Percentiles rank a stretch among this genome's conserved stretches.
Evolutionary conservation across 2,329 filamentous ascomycete species (phyloP).

Genomic region (Talaromyces sp.): DNA sequence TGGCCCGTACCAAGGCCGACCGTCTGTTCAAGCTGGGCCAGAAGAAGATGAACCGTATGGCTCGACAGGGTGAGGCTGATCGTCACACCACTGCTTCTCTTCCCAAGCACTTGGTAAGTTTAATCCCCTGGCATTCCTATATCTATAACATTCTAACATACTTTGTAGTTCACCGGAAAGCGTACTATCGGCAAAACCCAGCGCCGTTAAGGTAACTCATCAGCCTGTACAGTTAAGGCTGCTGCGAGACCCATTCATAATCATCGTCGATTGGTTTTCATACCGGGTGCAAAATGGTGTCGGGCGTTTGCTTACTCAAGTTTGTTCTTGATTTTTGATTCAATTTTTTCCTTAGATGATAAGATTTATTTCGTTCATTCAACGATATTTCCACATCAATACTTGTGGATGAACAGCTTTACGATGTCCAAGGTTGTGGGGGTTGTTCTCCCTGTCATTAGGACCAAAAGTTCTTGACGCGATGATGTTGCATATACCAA

Average conservation of each 20-base stretch:
- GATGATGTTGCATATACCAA: slow-evolving; percentile 31
- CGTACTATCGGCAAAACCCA: slow-evolving; percentile 86
- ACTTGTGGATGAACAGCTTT: slow-evolving; percentile 22
- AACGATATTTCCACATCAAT: slow-evolving; percentile 16
- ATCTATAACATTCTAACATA: slow-evolving; percentile 32
- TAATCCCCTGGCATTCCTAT: slow-evolving; percentile 1
- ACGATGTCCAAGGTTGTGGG: slow-evolving; percentile 20
- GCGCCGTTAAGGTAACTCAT: slow-evolving; percentile 36
- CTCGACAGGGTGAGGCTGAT: slow-evolving; percentile 94
- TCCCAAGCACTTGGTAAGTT: slow-evolving; percentile 86
- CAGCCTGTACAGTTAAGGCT: slow-evolving; percentile 18
- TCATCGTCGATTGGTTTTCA: slow-evolving; percentile 32
- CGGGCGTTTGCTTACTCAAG: slow-evolving; percentile 21
- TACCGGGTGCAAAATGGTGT: slow-evolving; percentile 37
- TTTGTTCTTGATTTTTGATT: slow-evolving; percentile 9
- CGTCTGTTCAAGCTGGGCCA: slow-evolving; percentile 85
- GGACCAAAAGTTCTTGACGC: slow-evolving; percentile 32
- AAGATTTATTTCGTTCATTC: slow-evolving; percentile 15
- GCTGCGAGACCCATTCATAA: slow-evolving; percentile 34
- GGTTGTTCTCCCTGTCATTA: slow-evolving; percentile 23
- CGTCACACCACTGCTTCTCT: slow-evolving; percentile 80
- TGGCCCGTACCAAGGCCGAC: slow-evolving; percentile 75
- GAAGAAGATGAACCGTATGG: slow-evolving; percentile 99
- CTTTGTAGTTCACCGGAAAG: slow-evolving; percentile 76
- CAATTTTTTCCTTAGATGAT: slow-evolving; percentile 7